These are phyloP conservation scores for Penicillium maclennaniae DNA, from an alignment of 495 filamentous ascomycete species.

Conservation along the genomic window DNA sequence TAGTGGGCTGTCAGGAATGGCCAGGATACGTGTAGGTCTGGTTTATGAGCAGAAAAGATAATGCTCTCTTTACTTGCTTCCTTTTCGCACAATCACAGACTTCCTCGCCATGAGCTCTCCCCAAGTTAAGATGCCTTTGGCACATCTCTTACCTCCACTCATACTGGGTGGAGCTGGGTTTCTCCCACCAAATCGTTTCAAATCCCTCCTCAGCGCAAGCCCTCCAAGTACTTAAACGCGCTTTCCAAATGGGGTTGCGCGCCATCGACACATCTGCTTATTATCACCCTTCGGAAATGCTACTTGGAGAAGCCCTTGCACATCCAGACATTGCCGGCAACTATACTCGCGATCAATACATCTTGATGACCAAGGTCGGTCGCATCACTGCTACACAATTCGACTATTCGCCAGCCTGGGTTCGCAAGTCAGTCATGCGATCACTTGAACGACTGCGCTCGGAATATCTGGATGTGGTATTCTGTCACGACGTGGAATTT, in stretches of 20 bases:
- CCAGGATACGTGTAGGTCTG: not conserved
- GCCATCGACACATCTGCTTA: constrained; percentile 91
- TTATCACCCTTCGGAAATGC: constrained; percentile 79
- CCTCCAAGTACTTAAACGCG: constrained; percentile 62
- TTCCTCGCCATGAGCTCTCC: constrained; percentile 8
- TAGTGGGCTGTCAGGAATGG: not conserved
- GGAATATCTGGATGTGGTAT: constrained; percentile 58
- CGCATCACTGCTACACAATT: constrained; percentile 49
- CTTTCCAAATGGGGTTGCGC: constrained; percentile 64
- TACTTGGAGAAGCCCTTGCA: constrained; percentile 70
- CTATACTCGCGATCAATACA: constrained; percentile 48
- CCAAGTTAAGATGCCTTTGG: constrained; percentile 5
- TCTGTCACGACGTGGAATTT: constrained; percentile 65
- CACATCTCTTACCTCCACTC: constrained; percentile 33
- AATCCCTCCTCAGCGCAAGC: constrained; percentile 67
- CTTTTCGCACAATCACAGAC: not conserved
- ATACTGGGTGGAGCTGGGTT: constrained; percentile 84
- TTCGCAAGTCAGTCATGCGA: constrained; percentile 47
- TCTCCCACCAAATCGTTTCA: constrained; percentile 76
- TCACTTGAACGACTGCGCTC: constrained; percentile 51
- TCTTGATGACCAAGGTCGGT: constrained; percentile 60
- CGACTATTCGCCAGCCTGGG: constrained; percentile 54
- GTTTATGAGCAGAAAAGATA: not conserved
- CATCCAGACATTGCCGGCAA: constrained; percentile 45
- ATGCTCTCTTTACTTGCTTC: not conserved